These are phyloP conservation scores for Exophiala alcalophila DNA, from an alignment of 2,329 filamentous ascomycete genomes.

Conservation along the genomic window DNA sequence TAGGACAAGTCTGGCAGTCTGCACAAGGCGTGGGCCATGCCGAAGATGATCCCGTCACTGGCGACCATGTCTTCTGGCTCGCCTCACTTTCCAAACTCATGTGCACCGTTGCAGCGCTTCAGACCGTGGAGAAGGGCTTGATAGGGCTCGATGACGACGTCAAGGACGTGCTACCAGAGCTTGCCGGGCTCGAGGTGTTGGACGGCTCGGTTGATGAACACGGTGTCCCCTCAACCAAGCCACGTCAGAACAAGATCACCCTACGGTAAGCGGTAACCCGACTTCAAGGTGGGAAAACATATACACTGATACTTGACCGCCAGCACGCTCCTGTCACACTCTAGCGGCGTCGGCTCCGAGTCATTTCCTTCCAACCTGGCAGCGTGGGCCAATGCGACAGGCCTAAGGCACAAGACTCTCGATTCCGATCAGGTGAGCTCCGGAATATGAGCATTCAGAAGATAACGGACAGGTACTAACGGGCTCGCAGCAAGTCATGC, in stretches of 20 bases:
- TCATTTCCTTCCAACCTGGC: not conserved
- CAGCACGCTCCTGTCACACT: not conserved
- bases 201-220: not conserved
- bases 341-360: not conserved
- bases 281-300: not conserved
- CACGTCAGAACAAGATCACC: not conserved
- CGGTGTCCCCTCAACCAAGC: not conserved
- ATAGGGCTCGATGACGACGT: constrained; percentile 50
- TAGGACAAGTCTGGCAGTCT: not conserved
- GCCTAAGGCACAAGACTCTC: not conserved
- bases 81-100: constrained; percentile 43
- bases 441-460: not conserved
- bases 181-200: constrained; percentile 46
- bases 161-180: constrained; percentile 45
- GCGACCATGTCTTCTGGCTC: constrained; percentile 23
- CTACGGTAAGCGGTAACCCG: not conserved
- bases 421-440: not conserved
- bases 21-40: not conserved
- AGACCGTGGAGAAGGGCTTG: constrained; percentile 53
- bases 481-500: too few species aligned
- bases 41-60: constrained; percentile 13
- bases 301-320: not conserved
- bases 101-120: constrained; percentile 51
- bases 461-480: not conserved
- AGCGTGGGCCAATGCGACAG: not conserved